Base-by-base conservation (phyloP, 306 rosid species). In the Arachis stenosperma region DNA sequence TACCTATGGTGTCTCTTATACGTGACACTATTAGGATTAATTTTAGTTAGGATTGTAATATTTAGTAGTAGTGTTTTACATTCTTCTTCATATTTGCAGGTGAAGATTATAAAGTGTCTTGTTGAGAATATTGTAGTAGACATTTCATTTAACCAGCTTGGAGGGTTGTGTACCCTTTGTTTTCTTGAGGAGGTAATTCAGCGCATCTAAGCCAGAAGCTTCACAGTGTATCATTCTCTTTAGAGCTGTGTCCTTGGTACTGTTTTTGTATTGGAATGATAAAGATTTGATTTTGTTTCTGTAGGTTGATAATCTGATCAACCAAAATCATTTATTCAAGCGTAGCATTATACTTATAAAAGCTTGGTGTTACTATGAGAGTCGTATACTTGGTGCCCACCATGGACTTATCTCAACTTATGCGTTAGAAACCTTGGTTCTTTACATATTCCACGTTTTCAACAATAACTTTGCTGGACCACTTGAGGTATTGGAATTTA, bases 341-440 rank as follows among this genome's bases (percentile, higher is more conserved):
- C 98, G 99, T 29, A 95, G 99, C 78, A 86, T 95, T 82, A 95
- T 95, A 82, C 63, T 95, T 82, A 95, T 95, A 75, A 95, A 95
- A 83, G 99, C 99, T 40, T 95, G 99, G 99, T 95, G 99, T 81
- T 95, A 95, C 83, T 95, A 95, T 17, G 99, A 95, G 84, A 92
- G 99, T 70, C 98, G 99, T 11, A 84, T 95, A 82, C 87, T 95
- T 64, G 99, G 99, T 68, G 99, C 99, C 69, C 99, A 95, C 83
- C 99, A 95, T 87, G 99, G 99, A 63, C 98, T 95, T 71, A 91
- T 95, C 80, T 95, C 99, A 57, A 90, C 99, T 62, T 95, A 95
- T 61, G 99, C 99, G 2, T 81, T 95, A 84, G 99, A 95, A 84
- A 92, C 99, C 61, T 85, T 95, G 90, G 99, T 95, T 83, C 97